Evolutionary conservation across 2,329 filamentous ascomycete species (phyloP).

Genomic region (Botryotinia narcissicola): DNA sequence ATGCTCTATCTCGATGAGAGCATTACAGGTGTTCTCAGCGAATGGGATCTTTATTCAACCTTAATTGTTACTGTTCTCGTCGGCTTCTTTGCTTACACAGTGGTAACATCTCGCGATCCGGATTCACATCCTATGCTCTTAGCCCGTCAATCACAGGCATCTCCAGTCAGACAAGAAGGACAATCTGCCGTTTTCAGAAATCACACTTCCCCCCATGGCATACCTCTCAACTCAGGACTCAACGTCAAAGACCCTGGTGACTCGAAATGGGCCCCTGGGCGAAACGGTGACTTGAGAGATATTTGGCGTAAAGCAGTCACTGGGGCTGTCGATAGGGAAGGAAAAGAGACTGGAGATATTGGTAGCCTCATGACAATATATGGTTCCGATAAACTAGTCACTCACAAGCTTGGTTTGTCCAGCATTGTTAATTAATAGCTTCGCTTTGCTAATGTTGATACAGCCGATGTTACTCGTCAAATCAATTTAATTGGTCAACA

Average conservation of each 20-base stretch:
- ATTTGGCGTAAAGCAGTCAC: constrained; percentile 75
- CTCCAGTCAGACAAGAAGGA: constrained; percentile 75
- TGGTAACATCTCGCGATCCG: constrained; percentile 72
- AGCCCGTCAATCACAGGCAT: constrained; percentile 75
- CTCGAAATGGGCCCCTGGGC: constrained; percentile 78
- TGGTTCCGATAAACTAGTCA: constrained; percentile 70
- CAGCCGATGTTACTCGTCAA: constrained; percentile 73
- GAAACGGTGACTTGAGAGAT: constrained; percentile 86
- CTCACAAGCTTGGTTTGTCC: constrained; percentile 62
- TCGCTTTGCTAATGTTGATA: constrained; percentile 28
- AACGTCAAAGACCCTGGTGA: constrained; percentile 78
- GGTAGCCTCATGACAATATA: constrained; percentile 76
- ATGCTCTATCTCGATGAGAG: constrained; percentile 69
- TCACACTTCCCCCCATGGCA: constrained; percentile 81
- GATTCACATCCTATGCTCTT: constrained; percentile 92
- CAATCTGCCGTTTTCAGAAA: constrained; percentile 85
- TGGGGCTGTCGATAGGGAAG: constrained; percentile 63
- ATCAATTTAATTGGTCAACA: constrained; percentile 85
- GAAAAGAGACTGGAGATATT: constrained; percentile 55
- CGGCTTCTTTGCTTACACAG: constrained; percentile 65
- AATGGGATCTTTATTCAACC: constrained; percentile 83
- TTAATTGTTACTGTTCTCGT: constrained; percentile 65
- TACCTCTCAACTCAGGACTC: constrained; percentile 72
- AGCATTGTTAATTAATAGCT: neutral
- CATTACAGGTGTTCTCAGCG: constrained; percentile 65